These are phyloP conservation scores for Paraconiothyrium sp. DNA, from an alignment of 2,329 filamentous ascomycete genomes.

Conservation along the genomic window DNA sequence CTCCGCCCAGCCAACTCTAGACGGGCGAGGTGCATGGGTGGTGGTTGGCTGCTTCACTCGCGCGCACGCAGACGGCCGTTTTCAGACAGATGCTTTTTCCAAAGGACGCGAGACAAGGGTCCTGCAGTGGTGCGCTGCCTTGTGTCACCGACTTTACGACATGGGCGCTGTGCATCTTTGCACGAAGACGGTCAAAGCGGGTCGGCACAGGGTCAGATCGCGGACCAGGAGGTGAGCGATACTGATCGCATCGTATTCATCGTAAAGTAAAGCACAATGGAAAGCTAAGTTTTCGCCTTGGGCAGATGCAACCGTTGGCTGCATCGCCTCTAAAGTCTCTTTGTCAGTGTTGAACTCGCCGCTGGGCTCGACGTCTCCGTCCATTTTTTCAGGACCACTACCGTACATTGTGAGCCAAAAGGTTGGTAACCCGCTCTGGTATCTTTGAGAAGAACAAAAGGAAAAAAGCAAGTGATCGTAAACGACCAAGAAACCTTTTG, in stretches of 20 bases:
- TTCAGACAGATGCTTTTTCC: conserved; percentile 27
- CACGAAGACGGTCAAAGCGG: conserved; percentile 9
- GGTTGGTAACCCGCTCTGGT: conserved; percentile 44
- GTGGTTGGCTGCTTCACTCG: conserved; percentile 26
- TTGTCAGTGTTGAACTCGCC: conserved; percentile 14
- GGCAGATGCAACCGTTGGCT: conserved; percentile 16
- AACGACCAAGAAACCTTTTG: conserved; percentile 28
- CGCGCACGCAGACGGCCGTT: conserved; percentile 22
- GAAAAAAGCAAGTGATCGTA: conserved; percentile 41
- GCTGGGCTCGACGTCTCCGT: conserved; percentile 15
- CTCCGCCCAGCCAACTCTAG: conserved; percentile 12
- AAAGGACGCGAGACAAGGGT: conserved; percentile 19
- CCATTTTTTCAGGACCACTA: conserved; percentile 28
- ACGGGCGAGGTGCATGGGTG: conserved; percentile 14
- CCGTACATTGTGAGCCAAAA: conserved; percentile 42
- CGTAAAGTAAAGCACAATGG: not conserved
- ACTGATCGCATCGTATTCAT: not conserved
- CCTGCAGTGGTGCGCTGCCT: conserved; percentile 13
- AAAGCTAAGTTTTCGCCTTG: not conserved
- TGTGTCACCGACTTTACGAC: conserved; percentile 24
- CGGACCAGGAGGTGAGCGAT: not conserved
- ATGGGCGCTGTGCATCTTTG: not conserved
- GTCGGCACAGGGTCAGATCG: not conserved
- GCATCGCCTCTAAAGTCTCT: conserved; percentile 17
- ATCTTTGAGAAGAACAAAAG: conserved; percentile 43